Evolutionary conservation across 495 filamentous ascomycete genomes (phyloP).

Genomic region (Xylaria longipes): DNA sequence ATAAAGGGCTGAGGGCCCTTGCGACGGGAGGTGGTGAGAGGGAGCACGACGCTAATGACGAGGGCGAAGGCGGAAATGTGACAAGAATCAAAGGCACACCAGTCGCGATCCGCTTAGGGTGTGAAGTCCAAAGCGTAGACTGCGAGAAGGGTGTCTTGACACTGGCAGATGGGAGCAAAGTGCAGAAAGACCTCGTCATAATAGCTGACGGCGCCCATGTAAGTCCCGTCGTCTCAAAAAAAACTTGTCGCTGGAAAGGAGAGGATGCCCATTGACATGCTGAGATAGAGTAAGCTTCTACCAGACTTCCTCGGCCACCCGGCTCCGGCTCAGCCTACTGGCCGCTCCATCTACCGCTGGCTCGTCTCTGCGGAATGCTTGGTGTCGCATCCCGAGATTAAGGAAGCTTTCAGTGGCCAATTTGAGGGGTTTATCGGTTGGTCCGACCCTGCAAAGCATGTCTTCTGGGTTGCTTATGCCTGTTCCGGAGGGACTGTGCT

Average conservation of each 20-base stretch:
- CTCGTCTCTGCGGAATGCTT: slow-evolving; percentile 49
- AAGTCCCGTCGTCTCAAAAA: background rate
- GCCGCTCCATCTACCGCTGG: slow-evolving; percentile 56
- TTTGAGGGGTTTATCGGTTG: slow-evolving; percentile 41
- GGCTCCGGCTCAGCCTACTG: slow-evolving; percentile 28
- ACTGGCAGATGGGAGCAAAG: slow-evolving; percentile 28
- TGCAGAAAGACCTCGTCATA: slow-evolving; percentile 35
- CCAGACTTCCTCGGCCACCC: slow-evolving; percentile 32
- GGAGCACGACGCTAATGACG: background rate
- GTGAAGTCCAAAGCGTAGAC: slow-evolving; percentile 33
- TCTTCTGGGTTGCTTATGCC: slow-evolving; percentile 51
- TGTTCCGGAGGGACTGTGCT: slow-evolving; percentile 47
- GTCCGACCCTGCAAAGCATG: slow-evolving; percentile 35
- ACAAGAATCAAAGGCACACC: slow-evolving; percentile 34
- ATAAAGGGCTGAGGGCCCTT: slow-evolving; percentile 53
- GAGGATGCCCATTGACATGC: background rate
- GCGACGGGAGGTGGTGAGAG: slow-evolving; percentile 38
- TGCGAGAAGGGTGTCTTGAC: slow-evolving; percentile 34
- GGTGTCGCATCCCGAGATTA: slow-evolving; percentile 40
- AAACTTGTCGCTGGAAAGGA: background rate
- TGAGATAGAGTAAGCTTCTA: slow-evolving; percentile 41
- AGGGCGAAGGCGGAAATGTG: slow-evolving; percentile 5
- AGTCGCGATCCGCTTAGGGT: slow-evolving; percentile 42
- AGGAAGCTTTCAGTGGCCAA: slow-evolving; percentile 30
- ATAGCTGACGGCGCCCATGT: slow-evolving; percentile 44